A percentile compares a stretch with the other conserved stretches of the same genome.
phyloP scores from a whole-genome alignment of 148 eudicot genomes.

The Selenicereus undatus region DNA sequence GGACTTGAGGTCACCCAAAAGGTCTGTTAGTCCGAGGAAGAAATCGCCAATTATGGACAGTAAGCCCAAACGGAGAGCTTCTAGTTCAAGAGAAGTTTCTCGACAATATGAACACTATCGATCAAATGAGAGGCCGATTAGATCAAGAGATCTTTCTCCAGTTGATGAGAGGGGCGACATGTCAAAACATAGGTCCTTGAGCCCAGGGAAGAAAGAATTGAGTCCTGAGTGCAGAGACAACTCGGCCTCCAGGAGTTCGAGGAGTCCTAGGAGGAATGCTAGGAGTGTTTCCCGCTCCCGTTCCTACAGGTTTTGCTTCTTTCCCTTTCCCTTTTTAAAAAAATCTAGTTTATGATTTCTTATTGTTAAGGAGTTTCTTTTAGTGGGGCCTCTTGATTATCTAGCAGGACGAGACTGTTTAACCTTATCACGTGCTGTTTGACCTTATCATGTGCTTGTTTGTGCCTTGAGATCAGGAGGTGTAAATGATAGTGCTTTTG shows the following conservation, averaged over 20 bases:
- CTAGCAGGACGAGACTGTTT: no score
- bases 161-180: constrained; percentile 1
- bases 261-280: constrained; percentile 35
- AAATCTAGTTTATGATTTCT: background rate
- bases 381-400: background rate
- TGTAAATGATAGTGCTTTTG: no score
- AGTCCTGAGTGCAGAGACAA: constrained; percentile 22
- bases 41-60: constrained; percentile 13
- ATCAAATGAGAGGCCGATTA: constrained; percentile 5
- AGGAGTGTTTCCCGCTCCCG: constrained; percentile 28
- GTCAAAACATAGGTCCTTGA: constrained; percentile 23
- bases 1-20: constrained; percentile 14
- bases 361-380: background rate
- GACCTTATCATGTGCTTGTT: no score
- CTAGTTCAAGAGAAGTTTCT: constrained; percentile 13
- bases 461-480: no score
- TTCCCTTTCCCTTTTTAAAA: background rate
- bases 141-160: constrained; percentile 14
- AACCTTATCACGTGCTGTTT: no score
- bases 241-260: constrained; percentile 34
- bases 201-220: constrained; percentile 33
- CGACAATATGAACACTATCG: constrained; percentile 6
- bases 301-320: constrained; percentile 30
- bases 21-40: constrained; percentile 27
- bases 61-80: constrained; percentile 17